Base-by-base conservation (phyloP, 169 alveolate species). In the Cyclospora cayetanensis region DNA sequence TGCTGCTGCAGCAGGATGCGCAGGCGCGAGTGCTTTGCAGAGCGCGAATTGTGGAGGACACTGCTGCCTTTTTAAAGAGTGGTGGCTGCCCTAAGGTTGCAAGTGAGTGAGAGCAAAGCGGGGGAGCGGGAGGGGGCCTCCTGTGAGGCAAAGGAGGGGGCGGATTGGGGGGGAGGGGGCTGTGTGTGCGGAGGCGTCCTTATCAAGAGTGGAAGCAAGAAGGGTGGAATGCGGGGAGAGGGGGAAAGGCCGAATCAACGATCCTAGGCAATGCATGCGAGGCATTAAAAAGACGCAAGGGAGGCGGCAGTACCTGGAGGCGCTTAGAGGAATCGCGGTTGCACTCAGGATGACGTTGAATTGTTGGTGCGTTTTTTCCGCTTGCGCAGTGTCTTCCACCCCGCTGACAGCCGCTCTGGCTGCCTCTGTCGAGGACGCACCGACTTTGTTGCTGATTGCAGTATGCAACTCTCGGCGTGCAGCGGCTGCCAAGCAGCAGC, bases 401-500 rank as follows among this genome's bases (percentile, higher is more conserved):
- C 83, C 83, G 83, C 83, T 72, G 60, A 72, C 83, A 22, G 83
- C 83, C 9, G 83, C 83, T 41, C 60, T 72, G 27, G 83, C 83
- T 31, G 60, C 83, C 31, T 72, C 83, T n/a, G 25, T 72, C 2
- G 83, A 72, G 35, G 83, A 72, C 35, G 83, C 83, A n/a, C 83
- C 83, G 83, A 72, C 83, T 34, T 39, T 72, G 83, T 35, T 72
- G 83, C 83, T 72, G 5, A 72, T 72, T 35, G 83, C 83, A 2
- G 55, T 72, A 0, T 72, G 83, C 83, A 72, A 72, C 60, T 39
- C 83, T 34, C 83, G 83, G 83, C 83, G 83, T 72, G 83, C 83
- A 18, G 83, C 83, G n/a, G 83, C 83, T 27, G 83, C 83, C 4
- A 55, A 35, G 83, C 83, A 68, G 80, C 80, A 34, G 80, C 80